phyloP scores from a whole-genome alignment of 148 eudicot species.

The Pharnaceum exiguum region DNA sequence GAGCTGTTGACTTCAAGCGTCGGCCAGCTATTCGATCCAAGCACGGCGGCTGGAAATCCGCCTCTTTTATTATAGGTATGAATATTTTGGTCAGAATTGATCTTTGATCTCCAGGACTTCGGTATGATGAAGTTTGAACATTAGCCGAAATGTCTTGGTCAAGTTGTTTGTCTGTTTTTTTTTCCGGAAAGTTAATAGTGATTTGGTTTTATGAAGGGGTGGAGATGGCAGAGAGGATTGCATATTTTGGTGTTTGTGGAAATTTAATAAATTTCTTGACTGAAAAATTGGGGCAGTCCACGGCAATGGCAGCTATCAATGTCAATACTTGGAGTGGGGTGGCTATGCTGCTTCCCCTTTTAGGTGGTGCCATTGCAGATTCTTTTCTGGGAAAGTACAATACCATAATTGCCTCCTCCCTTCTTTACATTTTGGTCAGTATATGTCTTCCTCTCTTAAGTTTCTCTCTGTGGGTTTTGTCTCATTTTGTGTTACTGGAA shows the following conservation, averaged over 20 bases:
- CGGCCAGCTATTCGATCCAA: constrained; percentile 28
- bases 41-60: constrained; percentile 44
- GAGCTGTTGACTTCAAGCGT: constrained; percentile 29
- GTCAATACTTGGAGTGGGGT: constrained; percentile 45
- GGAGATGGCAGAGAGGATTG: constrained; percentile 31
- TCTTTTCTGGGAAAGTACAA: constrained; percentile 36
- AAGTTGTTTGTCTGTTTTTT: too few species aligned
- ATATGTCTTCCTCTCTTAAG: not conserved
- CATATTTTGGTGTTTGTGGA: constrained; percentile 26
- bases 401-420: constrained; percentile 33
- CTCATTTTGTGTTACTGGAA: too few species aligned
- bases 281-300: constrained; percentile 38
- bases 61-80: constrained; percentile 41
- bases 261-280: too few species aligned
- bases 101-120: too few species aligned
- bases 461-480: not conserved
- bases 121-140: too few species aligned
- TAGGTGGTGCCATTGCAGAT: constrained; percentile 47
- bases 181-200: too few species aligned
- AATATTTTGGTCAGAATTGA: too few species aligned
- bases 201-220: constrained; percentile 14
- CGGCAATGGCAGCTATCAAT: constrained; percentile 39
- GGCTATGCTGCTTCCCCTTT: constrained; percentile 28
- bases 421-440: constrained; percentile 40
- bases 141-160: too few species aligned